These are phyloP conservation scores for Bipolaris bicolor DNA, from an alignment of 2,329 filamentous ascomycete genomes.

Conservation along the genomic window DNA sequence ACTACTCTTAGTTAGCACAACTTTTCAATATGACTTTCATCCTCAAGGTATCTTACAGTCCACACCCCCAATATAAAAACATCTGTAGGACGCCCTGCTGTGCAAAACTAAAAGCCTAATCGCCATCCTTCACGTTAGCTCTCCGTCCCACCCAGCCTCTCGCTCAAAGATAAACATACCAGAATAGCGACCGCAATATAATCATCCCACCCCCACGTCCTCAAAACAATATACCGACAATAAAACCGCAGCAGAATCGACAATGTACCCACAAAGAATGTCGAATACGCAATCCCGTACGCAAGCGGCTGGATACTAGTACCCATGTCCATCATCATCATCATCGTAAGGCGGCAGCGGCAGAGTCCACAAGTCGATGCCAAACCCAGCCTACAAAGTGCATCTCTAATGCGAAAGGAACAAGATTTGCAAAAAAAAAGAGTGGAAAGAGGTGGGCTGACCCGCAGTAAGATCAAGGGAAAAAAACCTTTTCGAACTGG, in stretches of 20 bases:
- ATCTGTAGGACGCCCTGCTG: conserved; percentile 26
- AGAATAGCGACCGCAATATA: conserved; percentile 3
- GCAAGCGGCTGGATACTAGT: conserved; percentile 3
- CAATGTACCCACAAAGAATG: conserved; percentile 1
- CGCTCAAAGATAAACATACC: not conserved
- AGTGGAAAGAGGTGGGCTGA: not conserved
- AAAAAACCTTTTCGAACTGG: not conserved
- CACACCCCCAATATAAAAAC: conserved; percentile 24
- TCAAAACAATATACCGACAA: conserved; percentile 3
- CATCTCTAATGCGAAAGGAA: not conserved
- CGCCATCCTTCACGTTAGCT: not conserved
- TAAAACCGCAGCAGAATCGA: conserved; percentile 8
- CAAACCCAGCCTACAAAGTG: not conserved
- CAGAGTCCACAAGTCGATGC: not conserved
- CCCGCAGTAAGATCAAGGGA: not conserved
- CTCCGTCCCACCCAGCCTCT: not conserved
- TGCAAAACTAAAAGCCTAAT: conserved; percentile 4
- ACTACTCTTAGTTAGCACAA: not conserved
- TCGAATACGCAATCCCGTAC: conserved; percentile 1
- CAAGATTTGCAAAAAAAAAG: not conserved
- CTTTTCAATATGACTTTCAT: not conserved
- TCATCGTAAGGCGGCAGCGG: not conserved
- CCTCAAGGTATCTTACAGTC: not conserved
- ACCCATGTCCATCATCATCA: not conserved
- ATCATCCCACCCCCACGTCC: conserved; percentile 12